Conservation (phyloP, 768 basidiomycete species). For the Guyanaporus albipodus region DNA sequence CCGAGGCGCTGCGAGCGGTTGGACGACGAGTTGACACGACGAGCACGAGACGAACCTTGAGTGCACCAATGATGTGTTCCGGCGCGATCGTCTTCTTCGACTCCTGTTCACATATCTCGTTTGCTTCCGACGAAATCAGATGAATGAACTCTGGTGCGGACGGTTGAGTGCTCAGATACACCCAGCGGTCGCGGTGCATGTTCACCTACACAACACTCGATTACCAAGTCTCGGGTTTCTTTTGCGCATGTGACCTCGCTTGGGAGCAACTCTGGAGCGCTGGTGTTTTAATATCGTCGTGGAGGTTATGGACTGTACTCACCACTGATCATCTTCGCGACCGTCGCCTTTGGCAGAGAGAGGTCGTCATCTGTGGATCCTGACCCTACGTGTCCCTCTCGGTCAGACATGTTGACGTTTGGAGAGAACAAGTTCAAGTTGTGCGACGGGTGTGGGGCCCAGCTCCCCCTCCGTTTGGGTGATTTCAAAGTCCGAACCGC, state of each 20-base stretch:
- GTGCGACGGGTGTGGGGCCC: neutral
- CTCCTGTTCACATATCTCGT: conserved; percentile 96
- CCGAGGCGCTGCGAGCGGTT: conserved; percentile 67
- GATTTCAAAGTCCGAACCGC: conserved; percentile 39
- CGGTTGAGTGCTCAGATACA: conserved; percentile 14
- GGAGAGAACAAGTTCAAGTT: no score
- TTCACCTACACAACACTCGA: conserved; percentile 99
- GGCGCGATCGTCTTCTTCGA: conserved; percentile 99
- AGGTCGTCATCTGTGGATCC: conserved; percentile 86
- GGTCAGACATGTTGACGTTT: conserved; percentile 74
- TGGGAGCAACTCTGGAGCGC: conserved; percentile 74
- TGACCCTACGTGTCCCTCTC: conserved; percentile 68
- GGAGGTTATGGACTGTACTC: conserved; percentile 14
- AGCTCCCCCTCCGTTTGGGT: conserved; percentile 10
- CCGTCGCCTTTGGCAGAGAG: conserved; percentile 94
- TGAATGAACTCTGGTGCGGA: conserved; percentile 85
- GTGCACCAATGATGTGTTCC: conserved; percentile 89
- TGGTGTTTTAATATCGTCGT: conserved; percentile 6
- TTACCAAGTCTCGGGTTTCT: conserved; percentile 94
- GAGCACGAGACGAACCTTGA: conserved; percentile 57
- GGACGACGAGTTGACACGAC: neutral
- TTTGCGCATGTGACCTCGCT: conserved; percentile 86
- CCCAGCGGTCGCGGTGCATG: conserved; percentile 22
- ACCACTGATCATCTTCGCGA: conserved; percentile 96
- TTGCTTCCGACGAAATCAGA: conserved; percentile 94